A percentile compares a stretch with the other conserved stretches of the same genome.
Evolutionary conservation across 768 basidiomycete species (phyloP).

Genomic region (Tulasnella sp.): DNA sequence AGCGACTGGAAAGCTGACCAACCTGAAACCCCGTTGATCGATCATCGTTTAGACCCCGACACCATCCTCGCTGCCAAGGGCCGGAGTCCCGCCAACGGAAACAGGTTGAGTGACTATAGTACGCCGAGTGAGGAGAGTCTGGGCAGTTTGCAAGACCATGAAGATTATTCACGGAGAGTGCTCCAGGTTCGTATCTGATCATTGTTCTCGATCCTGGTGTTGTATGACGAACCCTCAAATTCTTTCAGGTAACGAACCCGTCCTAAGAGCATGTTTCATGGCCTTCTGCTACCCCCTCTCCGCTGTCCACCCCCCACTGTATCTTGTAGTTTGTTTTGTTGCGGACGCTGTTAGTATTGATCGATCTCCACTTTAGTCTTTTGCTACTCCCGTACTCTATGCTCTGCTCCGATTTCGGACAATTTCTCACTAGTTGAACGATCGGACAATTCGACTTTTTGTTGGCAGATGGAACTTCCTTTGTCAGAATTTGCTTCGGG

Average conservation of each 20-base stretch:
- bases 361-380: neutral
- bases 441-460: neutral
- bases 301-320: neutral
- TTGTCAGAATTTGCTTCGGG: constrained; percentile 5
- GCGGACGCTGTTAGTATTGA: neutral
- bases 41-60: constrained; percentile 23
- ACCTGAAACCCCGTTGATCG: constrained; percentile 18
- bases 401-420: neutral
- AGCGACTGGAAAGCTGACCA: neutral
- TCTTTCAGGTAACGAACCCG: constrained; percentile 6
- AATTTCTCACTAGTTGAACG: neutral
- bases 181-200: constrained; percentile 20
- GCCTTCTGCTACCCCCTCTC: neutral
- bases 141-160: constrained; percentile 23
- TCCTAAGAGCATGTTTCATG: neutral
- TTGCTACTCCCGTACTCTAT: constrained; percentile 1
- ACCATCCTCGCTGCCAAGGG: constrained; percentile 18
- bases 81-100: neutral
- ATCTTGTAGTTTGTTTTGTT: neutral
- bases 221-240: neutral
- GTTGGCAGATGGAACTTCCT: neutral
- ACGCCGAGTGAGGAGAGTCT: constrained; percentile 27
- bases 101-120: constrained; percentile 9
- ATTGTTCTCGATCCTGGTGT: neutral
- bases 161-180: constrained; percentile 28